These are phyloP conservation scores for Gossypium mustelinum DNA, from an alignment of 345 rosid genomes.

Conservation along the genomic window DNA sequence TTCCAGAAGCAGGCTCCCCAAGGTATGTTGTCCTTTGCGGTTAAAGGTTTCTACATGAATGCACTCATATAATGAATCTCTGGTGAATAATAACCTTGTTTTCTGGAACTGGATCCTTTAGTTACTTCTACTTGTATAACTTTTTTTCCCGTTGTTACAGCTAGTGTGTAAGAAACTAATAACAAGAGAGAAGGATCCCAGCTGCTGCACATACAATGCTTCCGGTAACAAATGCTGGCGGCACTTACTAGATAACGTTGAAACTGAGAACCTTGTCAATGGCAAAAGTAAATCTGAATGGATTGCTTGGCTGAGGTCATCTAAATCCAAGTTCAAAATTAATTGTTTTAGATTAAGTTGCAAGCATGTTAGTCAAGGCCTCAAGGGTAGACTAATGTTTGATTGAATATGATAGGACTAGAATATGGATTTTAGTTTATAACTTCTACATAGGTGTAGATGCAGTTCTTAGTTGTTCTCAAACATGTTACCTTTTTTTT, in stretches of 20 bases:
- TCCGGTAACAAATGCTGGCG: conserved; percentile 35
- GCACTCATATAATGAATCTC: not conserved
- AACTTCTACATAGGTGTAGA: not conserved
- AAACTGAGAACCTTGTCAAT: conserved; percentile 12
- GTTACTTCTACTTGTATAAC: not conserved
- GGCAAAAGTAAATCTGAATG: conserved; percentile 9
- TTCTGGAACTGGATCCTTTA: not conserved
- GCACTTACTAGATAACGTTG: conserved; percentile 28
- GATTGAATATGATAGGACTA: not conserved
- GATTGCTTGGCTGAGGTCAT: conserved; percentile 27
- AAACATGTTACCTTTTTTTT: no score
- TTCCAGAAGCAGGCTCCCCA: conserved; percentile 20
- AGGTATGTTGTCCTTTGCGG: conserved; percentile 26
- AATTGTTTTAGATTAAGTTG: no score
- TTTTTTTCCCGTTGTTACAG: conserved; percentile 16
- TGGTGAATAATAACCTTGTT: not conserved
- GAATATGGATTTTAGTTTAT: not conserved
- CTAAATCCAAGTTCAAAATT: not conserved
- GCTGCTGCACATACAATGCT: conserved; percentile 30
- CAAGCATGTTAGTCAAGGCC: no score
- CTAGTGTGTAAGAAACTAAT: conserved; percentile 14
- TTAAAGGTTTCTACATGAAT: not conserved
- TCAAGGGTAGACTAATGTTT: not conserved
- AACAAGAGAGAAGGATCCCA: conserved; percentile 12
- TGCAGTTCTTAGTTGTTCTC: not conserved